A percentile compares a stretch with the other conserved stretches of the same genome.
phyloP scores from a whole-genome alignment of 202 grass and related monocot genomes.

The Digitaria exilis region DNA sequence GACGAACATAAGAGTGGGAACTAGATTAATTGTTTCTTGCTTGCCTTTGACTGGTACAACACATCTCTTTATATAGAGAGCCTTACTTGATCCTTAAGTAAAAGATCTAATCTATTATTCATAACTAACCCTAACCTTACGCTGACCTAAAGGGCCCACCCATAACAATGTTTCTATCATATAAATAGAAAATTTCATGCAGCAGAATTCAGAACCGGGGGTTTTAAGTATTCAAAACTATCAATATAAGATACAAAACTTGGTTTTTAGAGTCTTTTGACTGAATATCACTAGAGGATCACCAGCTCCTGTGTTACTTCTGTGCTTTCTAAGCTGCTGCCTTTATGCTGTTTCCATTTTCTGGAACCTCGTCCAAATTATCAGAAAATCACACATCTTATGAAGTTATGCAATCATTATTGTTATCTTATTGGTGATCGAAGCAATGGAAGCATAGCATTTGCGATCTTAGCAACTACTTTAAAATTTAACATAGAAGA shows the following conservation, averaged over 20 bases:
- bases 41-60: too few relatives aligned
- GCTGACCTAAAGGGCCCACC: too few relatives aligned
- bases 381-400: constrained; percentile 17
- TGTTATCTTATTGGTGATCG: background rate
- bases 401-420: background rate
- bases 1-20: too few relatives aligned
- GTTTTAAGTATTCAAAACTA: background rate
- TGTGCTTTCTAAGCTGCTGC: background rate
- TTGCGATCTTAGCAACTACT: background rate
- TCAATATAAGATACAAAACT: background rate
- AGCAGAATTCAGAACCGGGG: background rate
- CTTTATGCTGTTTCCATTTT: background rate
- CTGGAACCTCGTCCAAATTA: background rate
- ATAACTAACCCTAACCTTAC: too few relatives aligned
- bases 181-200: background rate
- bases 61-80: too few relatives aligned
- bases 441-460: background rate
- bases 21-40: too few relatives aligned
- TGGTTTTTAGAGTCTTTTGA: background rate
- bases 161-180: constrained; percentile 8
- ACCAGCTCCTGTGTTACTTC: background rate
- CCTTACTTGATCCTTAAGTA: too few relatives aligned
- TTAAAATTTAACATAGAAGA: constrained; percentile 11
- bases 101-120: too few relatives aligned
- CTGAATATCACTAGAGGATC: background rate